Percentiles rank a stretch among this genome's conserved stretches.
Conservation (phyloP, 176 grass and related monocot genomes). For the Avena sativa region DNA sequence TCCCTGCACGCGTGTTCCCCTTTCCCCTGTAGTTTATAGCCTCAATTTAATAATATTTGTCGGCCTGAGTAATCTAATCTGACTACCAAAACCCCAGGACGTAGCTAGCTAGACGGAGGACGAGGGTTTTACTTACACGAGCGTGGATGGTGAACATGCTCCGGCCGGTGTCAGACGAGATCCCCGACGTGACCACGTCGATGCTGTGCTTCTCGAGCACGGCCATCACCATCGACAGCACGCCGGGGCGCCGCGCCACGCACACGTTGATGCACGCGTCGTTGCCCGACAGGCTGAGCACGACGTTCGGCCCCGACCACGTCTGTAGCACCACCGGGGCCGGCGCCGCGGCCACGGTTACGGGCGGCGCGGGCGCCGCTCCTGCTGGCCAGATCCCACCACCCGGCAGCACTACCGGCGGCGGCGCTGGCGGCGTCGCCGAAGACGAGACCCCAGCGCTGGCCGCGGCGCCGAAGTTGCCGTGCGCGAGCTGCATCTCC, state of each 20-base stretch:
- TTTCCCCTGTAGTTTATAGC: neutral
- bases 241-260: constrained; percentile 1
- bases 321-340: constrained; percentile 51
- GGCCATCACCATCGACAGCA: constrained; percentile 44
- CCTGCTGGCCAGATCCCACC: neutral
- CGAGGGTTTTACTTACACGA: constrained; percentile 55
- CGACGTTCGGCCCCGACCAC: constrained; percentile 63
- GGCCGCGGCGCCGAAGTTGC: neutral
- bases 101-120: neutral
- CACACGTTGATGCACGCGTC: constrained; percentile 61
- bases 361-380: neutral
- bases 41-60: neutral
- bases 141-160: constrained; percentile 60
- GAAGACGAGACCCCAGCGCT: neutral
- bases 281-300: constrained; percentile 47
- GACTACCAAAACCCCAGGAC: neutral
- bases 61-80: neutral
- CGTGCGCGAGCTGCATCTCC: constrained; percentile 26
- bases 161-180: constrained; percentile 31
- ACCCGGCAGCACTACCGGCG: constrained; percentile 35
- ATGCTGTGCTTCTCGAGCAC: constrained; percentile 70
- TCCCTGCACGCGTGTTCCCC: neutral
- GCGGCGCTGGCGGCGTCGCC: neutral
- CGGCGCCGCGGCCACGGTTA: neutral
- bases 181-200: constrained; percentile 51